A percentile compares a stretch with the other conserved stretches of the same genome.
These are phyloP conservation scores for Lachancea thermotolerans DNA, from an alignment of 805 yeast genomes.

Conservation along the genomic window DNA sequence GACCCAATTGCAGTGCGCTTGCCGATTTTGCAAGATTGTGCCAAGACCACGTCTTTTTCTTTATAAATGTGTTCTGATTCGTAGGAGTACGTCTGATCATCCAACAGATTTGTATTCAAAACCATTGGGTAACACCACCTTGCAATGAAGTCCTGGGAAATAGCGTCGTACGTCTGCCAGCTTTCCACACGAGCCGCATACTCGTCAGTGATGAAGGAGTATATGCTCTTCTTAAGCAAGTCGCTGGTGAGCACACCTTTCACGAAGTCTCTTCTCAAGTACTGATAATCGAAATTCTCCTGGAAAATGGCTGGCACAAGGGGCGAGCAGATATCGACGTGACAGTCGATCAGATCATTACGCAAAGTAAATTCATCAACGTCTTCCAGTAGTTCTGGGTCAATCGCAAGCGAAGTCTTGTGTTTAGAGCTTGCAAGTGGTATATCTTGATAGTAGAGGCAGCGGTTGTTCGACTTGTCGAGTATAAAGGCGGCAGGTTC, in stretches of 20 bases:
- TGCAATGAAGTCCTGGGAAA: slow-evolving; percentile 81
- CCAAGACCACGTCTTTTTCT: slow-evolving; percentile 80
- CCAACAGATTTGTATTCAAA: slow-evolving; percentile 74
- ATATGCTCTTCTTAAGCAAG: slow-evolving; percentile 81
- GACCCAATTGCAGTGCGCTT: slow-evolving; percentile 79
- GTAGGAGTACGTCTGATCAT: slow-evolving; percentile 67
- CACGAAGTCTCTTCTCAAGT: slow-evolving; percentile 78
- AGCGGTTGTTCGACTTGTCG: slow-evolving; percentile 65
- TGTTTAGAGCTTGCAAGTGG: slow-evolving; percentile 46
- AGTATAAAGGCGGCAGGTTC: slow-evolving; percentile 83
- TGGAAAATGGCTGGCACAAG: slow-evolving; percentile 93
- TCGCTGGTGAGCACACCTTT: slow-evolving; percentile 88
- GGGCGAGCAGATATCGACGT: slow-evolving; percentile 90
- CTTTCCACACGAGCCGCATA: slow-evolving; percentile 95
- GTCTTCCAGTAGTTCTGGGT: slow-evolving; percentile 72
- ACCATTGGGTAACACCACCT: slow-evolving; percentile 91
- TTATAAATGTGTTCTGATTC: slow-evolving; percentile 84
- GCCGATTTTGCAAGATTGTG: slow-evolving; percentile 85
- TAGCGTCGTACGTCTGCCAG: slow-evolving; percentile 87
- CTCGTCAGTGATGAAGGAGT: slow-evolving; percentile 75
- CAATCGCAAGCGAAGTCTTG: slow-evolving; percentile 53
- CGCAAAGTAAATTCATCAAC: slow-evolving; percentile 73
- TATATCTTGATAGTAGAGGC: slow-evolving; percentile 77
- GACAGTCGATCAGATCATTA: slow-evolving; percentile 93
- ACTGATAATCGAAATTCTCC: slow-evolving; percentile 93